These are phyloP conservation scores for Penicillium frequentans DNA, from an alignment of 2,329 filamentous ascomycete species.

Conservation along the genomic window DNA sequence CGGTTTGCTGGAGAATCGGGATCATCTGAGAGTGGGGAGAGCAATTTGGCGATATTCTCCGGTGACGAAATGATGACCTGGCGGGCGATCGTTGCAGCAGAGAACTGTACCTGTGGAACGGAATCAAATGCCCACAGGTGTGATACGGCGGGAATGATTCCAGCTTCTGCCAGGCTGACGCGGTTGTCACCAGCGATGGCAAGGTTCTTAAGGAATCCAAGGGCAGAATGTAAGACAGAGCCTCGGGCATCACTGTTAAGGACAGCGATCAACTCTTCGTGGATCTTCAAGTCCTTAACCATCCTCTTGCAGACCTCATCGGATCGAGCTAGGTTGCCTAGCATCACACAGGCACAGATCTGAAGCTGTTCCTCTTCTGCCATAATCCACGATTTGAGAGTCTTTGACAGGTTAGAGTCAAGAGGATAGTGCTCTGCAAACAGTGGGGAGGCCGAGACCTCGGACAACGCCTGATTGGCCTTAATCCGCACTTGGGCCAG, in stretches of 20 bases:
- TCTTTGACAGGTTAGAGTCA: constrained; percentile 35
- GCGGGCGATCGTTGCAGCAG: constrained; percentile 42
- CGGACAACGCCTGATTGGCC: constrained; percentile 42
- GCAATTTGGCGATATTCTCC: constrained; percentile 38
- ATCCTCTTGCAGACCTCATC: constrained; percentile 44
- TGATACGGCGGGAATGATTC: constrained; percentile 40
- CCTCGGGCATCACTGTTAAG: constrained; percentile 40
- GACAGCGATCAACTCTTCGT: constrained; percentile 41
- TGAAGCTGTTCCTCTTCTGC: constrained; percentile 44
- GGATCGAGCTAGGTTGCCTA: constrained; percentile 49
- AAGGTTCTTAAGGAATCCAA: constrained; percentile 51
- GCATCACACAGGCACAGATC: constrained; percentile 48
- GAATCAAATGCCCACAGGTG: constrained; percentile 43
- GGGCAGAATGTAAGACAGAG: constrained; percentile 44
- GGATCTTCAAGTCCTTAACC: constrained; percentile 40
- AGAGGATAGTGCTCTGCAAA: constrained; percentile 43
- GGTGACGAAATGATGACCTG: constrained; percentile 40
- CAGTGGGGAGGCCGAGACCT: constrained; percentile 39
- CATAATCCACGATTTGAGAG: constrained; percentile 42
- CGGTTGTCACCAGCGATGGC: constrained; percentile 47
- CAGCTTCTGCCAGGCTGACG: constrained; percentile 37
- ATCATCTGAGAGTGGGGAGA: constrained; percentile 32
- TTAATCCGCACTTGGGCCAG: constrained; percentile 38
- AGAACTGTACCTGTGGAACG: constrained; percentile 47
- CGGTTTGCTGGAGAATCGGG: constrained; percentile 28